These are phyloP conservation scores for Acacia crassicarpa DNA, from an alignment of 306 rosid species.

Conservation along the genomic window DNA sequence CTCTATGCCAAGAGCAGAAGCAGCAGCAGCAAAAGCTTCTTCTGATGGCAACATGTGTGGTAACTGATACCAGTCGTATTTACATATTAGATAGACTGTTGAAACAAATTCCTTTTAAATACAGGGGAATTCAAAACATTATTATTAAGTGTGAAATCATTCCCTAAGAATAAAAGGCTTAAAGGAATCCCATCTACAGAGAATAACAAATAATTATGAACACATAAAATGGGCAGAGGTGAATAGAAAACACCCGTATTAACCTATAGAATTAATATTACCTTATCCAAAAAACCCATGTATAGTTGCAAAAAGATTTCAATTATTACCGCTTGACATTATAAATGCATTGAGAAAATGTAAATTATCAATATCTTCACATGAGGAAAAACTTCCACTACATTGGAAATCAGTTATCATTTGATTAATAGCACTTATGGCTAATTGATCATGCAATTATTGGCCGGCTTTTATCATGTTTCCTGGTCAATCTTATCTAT, in stretches of 20 bases:
- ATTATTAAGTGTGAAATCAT: not conserved
- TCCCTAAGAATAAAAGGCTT: conserved; percentile 5
- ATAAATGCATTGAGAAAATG: not conserved
- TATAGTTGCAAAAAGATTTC: not conserved
- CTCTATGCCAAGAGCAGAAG: conserved; percentile 84
- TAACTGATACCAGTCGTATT: conserved; percentile 55
- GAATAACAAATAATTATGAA: conserved; percentile 1
- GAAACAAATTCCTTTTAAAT: conserved; percentile 12
- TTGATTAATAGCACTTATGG: not conserved
- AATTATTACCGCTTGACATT: not conserved
- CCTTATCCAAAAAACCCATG: not conserved
- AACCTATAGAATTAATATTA: not conserved
- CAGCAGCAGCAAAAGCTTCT: conserved; percentile 98
- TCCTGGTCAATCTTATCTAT: not conserved
- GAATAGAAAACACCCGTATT: not conserved
- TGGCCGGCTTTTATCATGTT: not conserved
- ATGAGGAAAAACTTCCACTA: not conserved
- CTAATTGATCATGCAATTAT: not conserved
- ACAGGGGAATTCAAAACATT: conserved; percentile 21
- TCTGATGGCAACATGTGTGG: conserved; percentile 99
- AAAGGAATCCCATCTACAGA: conserved; percentile 4
- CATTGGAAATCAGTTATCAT: not conserved
- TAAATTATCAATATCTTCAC: not conserved
- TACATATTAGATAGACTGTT: conserved; percentile 28
- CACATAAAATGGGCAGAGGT: not conserved